Evolutionary conservation across 2,329 filamentous ascomycete genomes (phyloP).

Genomic region (Trichoderma harzianum): DNA sequence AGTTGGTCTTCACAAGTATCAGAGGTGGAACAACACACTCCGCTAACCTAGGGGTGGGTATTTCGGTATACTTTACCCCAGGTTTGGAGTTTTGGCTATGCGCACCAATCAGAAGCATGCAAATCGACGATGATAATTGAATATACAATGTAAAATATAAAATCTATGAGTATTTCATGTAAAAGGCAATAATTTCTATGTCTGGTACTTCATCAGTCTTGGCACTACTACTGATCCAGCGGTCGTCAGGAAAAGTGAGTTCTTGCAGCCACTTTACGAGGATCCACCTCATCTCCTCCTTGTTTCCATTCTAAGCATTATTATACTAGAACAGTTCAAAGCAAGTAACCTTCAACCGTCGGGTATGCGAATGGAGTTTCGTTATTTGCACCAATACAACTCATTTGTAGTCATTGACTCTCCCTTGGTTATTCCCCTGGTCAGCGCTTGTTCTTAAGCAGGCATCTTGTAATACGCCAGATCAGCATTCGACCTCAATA

Average conservation of each 20-base stretch:
- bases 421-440: not conserved
- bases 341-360: not conserved
- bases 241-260: not conserved
- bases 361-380: not conserved
- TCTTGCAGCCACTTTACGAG: not conserved
- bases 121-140: not conserved
- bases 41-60: not conserved
- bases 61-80: not conserved
- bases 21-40: not conserved
- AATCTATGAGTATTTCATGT: not conserved
- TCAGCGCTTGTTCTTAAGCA: not conserved
- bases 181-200: not conserved
- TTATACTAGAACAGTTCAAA: not conserved
- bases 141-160: not conserved
- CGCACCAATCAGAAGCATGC: not conserved
- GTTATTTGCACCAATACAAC: not conserved
- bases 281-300: not conserved
- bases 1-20: not conserved
- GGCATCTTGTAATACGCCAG: not conserved
- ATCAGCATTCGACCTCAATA: not conserved
- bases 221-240: not conserved
- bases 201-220: not conserved
- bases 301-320: not conserved
- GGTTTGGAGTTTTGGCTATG: not conserved
- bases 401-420: not conserved